Conservation (phyloP, 2,329 filamentous ascomycete genomes). For the Macrophomina tecta region DNA sequence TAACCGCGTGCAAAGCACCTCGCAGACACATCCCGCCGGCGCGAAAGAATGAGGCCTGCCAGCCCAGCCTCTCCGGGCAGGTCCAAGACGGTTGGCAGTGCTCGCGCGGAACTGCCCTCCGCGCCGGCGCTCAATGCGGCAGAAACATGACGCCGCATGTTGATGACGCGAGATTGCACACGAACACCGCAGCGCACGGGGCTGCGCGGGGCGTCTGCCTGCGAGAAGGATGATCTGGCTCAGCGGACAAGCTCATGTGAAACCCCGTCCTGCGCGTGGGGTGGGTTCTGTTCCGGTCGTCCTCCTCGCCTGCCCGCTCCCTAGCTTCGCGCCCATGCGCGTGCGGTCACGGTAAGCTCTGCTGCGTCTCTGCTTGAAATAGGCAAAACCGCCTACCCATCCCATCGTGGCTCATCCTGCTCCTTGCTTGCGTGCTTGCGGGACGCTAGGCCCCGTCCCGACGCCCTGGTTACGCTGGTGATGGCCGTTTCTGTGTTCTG, state of each 20-base stretch:
- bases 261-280: conserved; percentile 13
- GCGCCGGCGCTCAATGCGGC: background rate
- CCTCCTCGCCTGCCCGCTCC: conserved; percentile 17
- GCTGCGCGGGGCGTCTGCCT: conserved; percentile 1
- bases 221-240: conserved; percentile 21
- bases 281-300: background rate
- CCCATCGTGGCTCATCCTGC: conserved; percentile 24
- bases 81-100: background rate
- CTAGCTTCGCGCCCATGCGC: conserved; percentile 23
- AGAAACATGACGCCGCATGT: conserved; percentile 16
- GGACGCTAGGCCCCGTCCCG: background rate
- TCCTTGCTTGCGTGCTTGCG: conserved; percentile 24
- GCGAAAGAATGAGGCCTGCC: background rate
- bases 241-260: conserved; percentile 21
- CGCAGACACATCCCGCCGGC: background rate
- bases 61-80: background rate
- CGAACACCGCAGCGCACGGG: background rate
- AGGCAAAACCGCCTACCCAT: background rate
- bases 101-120: background rate
- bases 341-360: conserved; percentile 1
- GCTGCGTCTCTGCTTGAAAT: background rate
- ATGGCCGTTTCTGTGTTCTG: conserved; percentile 19
- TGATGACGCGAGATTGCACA: conserved; percentile 22
- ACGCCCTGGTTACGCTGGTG: conserved; percentile 4
- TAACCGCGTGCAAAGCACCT: conserved; percentile 17